A percentile compares a stretch with the other conserved stretches of the same genome.
Evolutionary conservation across 73 alveolate genomes (phyloP).

Genomic region (Tetrahymena elliotti): DNA sequence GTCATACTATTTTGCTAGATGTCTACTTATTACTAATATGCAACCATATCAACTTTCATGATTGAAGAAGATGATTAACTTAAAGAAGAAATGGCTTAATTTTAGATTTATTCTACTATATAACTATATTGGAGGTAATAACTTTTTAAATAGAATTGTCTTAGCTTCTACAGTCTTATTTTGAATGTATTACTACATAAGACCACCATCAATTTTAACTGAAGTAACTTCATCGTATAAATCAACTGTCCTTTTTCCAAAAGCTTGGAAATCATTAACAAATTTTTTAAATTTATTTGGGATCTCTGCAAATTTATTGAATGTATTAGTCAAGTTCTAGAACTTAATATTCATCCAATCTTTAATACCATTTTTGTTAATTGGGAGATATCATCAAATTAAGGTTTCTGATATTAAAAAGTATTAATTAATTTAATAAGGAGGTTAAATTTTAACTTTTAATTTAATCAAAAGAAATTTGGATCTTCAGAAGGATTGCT

Average conservation of each 20-base stretch:
- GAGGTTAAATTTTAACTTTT: too few species aligned
- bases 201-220: not conserved
- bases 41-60: not conserved
- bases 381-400: not conserved
- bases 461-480: not conserved
- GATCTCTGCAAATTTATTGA: not conserved
- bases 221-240: not conserved
- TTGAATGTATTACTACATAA: not conserved
- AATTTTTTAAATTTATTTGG: not conserved
- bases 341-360: not conserved
- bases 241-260: not conserved
- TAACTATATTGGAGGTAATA: not conserved
- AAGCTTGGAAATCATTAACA: not conserved
- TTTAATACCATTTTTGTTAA: not conserved
- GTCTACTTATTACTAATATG: not conserved
- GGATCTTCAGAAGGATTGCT: not conserved
- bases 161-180: not conserved
- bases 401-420: not conserved
- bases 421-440: too few species aligned
- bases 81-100: not conserved
- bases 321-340: not conserved
- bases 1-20: not conserved
- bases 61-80: not conserved
- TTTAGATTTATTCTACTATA: not conserved
- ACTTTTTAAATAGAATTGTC: not conserved